These are phyloP conservation scores for Rhizopus stolonifer DNA, from an alignment of 371 early-diverging fungal genomes.

Conservation along the genomic window DNA sequence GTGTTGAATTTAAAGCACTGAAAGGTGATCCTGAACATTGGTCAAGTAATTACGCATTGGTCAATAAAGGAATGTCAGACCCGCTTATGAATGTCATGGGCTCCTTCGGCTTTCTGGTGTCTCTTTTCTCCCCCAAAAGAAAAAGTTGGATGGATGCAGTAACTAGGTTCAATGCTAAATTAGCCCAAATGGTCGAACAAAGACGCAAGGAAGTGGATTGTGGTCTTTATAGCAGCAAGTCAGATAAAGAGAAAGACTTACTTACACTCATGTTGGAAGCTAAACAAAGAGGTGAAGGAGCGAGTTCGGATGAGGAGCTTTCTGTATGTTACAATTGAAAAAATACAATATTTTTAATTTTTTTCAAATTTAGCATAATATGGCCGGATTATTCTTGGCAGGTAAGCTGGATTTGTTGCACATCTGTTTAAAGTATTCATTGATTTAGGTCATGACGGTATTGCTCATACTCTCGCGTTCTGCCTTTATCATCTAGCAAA, in stretches of 20 bases:
- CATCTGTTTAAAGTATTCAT: conserved; percentile 3
- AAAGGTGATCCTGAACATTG: no score
- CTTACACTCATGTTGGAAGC: conserved; percentile 42
- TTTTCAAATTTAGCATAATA: no score
- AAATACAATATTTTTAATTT: background rate
- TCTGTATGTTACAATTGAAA: background rate
- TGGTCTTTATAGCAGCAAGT: background rate
- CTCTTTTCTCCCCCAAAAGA: conserved; percentile 24
- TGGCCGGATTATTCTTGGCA: conserved; percentile 27
- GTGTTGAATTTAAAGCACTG: no score
- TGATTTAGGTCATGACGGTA: conserved; percentile 60
- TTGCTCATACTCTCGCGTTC: conserved; percentile 41
- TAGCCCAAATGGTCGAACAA: conserved; percentile 13
- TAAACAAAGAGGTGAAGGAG: conserved; percentile 18
- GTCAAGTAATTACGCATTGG: no score
- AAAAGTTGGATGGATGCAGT: conserved; percentile 26
- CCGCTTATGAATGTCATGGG: no score
- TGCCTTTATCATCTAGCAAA: conserved; percentile 37
- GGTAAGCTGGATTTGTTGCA: conserved; percentile 5
- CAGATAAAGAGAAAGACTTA: conserved; percentile 47
- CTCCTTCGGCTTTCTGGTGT: conserved; percentile 12
- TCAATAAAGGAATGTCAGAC: no score
- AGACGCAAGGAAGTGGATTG: conserved; percentile 7
- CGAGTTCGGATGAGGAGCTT: conserved; percentile 19
- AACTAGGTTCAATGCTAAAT: conserved; percentile 6